phyloP scores from a whole-genome alignment of 805 yeast species.

The Schwanniomyces occidentalis region DNA sequence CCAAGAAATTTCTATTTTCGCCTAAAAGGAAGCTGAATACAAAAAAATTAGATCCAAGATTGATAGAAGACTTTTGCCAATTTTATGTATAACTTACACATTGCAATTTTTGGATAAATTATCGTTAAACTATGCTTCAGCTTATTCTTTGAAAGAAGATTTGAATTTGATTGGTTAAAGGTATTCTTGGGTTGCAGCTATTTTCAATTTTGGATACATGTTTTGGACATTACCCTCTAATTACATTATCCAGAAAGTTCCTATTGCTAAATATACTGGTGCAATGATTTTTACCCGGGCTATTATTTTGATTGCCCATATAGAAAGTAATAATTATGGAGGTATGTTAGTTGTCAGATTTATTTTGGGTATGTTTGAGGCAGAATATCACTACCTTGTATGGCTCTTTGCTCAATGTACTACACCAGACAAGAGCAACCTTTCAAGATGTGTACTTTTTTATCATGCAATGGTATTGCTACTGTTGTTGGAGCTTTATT shows the following conservation, averaged over 20 bases:
- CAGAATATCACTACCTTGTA: conserved; percentile 34
- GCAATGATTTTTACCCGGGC: conserved; percentile 16
- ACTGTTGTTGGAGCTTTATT: conserved; percentile 23
- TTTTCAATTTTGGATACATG: conserved; percentile 24
- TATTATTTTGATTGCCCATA: conserved; percentile 20
- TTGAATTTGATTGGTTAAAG: conserved; percentile 20
- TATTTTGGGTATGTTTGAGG: conserved; percentile 35
- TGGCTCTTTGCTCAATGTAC: conserved; percentile 32
- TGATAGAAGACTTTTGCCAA: no score
- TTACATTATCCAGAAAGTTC: conserved; percentile 18
- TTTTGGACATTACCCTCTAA: conserved; percentile 19
- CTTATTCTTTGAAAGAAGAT: no score
- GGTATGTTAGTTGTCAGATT: conserved; percentile 34
- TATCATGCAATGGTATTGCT: conserved; percentile 27
- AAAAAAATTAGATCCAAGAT: no score
- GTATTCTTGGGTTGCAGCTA: conserved; percentile 29
- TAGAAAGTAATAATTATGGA: conserved; percentile 34
- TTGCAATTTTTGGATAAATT: conserved; percentile 26
- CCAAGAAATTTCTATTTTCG: conserved; percentile 28
- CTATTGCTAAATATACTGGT: conserved; percentile 15
- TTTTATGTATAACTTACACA: conserved; percentile 26
- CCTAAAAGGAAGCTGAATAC: no score
- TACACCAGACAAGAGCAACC: conserved; percentile 35
- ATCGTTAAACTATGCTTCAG: conserved; percentile 23
- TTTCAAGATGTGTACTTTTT: conserved; percentile 26